These are phyloP conservation scores for Debaryomyces coudertii DNA, from an alignment of 1,139 yeast genomes.

Conservation along the genomic window DNA sequence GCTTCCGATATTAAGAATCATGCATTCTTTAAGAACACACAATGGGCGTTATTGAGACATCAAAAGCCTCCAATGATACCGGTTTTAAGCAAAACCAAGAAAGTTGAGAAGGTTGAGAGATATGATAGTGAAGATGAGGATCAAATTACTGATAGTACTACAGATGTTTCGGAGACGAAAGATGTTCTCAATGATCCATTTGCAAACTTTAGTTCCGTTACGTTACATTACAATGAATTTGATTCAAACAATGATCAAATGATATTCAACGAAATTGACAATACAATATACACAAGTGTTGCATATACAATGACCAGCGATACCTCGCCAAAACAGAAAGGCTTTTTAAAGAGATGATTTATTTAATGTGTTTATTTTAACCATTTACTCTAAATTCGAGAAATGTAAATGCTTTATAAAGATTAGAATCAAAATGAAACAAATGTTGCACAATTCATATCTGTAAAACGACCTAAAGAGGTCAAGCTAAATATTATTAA, in stretches of 20 bases:
- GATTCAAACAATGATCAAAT: conserved; percentile 37
- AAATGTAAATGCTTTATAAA: background rate
- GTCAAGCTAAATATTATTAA: no score
- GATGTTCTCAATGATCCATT: conserved; percentile 69
- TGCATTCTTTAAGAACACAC: conserved; percentile 84
- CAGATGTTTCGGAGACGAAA: conserved; percentile 1
- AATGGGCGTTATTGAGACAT: conserved; percentile 93
- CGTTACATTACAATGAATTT: conserved; percentile 74
- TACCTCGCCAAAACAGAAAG: conserved; percentile 37
- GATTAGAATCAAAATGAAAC: background rate
- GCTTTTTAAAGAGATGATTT: conserved; percentile 30
- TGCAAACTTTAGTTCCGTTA: conserved; percentile 84
- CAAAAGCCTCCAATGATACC: conserved; percentile 96
- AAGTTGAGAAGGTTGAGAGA: conserved; percentile 25
- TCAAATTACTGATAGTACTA: background rate
- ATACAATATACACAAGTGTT: conserved; percentile 63
- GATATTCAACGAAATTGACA: conserved; percentile 52
- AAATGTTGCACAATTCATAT: no score
- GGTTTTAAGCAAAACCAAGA: conserved; percentile 62
- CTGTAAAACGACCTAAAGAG: no score
- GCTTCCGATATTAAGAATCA: conserved; percentile 93
- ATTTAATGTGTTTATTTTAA: background rate
- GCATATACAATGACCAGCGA: conserved; percentile 59
- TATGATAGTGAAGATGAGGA: conserved; percentile 16
- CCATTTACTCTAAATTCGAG: no score